Percentiles rank a stretch among this genome's conserved stretches.
phyloP scores from a whole-genome alignment of 768 basidiomycete species.

The Lactifluus piperatus region DNA sequence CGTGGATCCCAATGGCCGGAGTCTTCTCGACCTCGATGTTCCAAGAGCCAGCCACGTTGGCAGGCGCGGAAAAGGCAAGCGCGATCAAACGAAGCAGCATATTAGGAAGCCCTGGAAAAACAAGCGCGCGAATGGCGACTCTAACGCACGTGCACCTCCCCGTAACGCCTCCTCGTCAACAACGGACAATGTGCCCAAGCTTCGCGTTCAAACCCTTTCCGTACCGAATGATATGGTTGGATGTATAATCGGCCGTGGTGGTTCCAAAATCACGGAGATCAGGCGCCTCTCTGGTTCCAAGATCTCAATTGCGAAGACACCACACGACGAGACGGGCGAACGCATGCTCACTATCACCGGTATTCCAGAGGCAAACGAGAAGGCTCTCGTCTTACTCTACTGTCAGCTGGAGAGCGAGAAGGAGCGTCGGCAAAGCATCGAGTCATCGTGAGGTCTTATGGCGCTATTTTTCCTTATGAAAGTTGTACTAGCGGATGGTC shows the following conservation, averaged over 20 bases:
- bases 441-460: background rate
- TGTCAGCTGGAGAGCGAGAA: slow-evolving; percentile 96
- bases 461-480: background rate
- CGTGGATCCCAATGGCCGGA: slow-evolving; percentile 46
- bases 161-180: slow-evolving; percentile 37
- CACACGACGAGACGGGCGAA: slow-evolving; percentile 97
- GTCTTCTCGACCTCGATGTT: slow-evolving; percentile 29
- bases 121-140: slow-evolving; percentile 57
- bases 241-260: slow-evolving; percentile 91
- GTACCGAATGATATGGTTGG: slow-evolving; percentile 99
- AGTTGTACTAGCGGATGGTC: background rate
- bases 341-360: slow-evolving; percentile 99
- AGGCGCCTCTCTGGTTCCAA: slow-evolving; percentile 94
- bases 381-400: slow-evolving; percentile 93
- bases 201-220: slow-evolving; percentile 96
- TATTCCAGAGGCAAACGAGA: slow-evolving; percentile 93
- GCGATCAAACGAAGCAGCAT: background rate
- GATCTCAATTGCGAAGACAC: slow-evolving; percentile 96
- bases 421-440: slow-evolving; percentile 32
- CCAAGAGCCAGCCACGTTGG: slow-evolving; percentile 21
- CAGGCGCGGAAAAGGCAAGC: background rate
- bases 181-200: slow-evolving; percentile 48
- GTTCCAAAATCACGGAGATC: slow-evolving; percentile 98
- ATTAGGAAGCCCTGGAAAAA: slow-evolving; percentile 22
- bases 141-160: slow-evolving; percentile 39